phyloP scores from a whole-genome alignment of 148 eudicot species.

The Rhododendron ovatum region DNA sequence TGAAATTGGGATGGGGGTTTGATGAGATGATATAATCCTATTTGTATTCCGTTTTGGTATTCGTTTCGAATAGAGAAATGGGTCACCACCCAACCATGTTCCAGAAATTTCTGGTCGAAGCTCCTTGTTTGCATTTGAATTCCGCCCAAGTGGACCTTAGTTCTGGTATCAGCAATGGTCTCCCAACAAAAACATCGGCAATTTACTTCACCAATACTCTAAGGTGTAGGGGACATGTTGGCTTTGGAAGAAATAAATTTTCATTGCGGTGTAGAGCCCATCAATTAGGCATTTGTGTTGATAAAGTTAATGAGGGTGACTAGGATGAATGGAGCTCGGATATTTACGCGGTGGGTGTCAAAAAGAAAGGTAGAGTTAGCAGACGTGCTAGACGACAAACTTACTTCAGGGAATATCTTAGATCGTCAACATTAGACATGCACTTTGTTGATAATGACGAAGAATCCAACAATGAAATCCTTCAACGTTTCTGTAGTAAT shows the following conservation, averaged over 20 bases:
- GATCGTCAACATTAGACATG: constrained; percentile 28
- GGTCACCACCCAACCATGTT: constrained; percentile 19
- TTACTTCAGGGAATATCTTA: constrained; percentile 20
- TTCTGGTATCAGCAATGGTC: constrained; percentile 4
- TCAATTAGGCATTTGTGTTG: constrained; percentile 33
- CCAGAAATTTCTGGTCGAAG: constrained; percentile 29
- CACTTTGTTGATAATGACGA: constrained; percentile 56
- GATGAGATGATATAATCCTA: neutral
- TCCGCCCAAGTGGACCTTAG: constrained; percentile 18
- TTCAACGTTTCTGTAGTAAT: constrained; percentile 44
- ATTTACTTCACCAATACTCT: constrained; percentile 13
- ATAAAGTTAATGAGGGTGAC: constrained; percentile 23
- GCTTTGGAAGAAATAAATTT: constrained; percentile 19
- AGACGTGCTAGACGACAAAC: neutral
- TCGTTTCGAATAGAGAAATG: constrained; percentile 20
- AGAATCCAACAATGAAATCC: constrained; percentile 57
- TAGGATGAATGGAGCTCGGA: constrained; percentile 30
- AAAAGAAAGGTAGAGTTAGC: constrained; percentile 18
- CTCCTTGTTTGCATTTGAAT: constrained; percentile 25
- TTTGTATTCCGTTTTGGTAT: neutral
- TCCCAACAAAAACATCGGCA: constrained; percentile 14
- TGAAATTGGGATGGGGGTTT: neutral
- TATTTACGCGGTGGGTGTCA: constrained; percentile 17
- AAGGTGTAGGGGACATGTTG: constrained; percentile 14
- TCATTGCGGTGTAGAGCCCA: constrained; percentile 26